These are phyloP conservation scores for Torulaspora delbrueckii DNA, from an alignment of 805 yeast genomes.

Conservation along the genomic window DNA sequence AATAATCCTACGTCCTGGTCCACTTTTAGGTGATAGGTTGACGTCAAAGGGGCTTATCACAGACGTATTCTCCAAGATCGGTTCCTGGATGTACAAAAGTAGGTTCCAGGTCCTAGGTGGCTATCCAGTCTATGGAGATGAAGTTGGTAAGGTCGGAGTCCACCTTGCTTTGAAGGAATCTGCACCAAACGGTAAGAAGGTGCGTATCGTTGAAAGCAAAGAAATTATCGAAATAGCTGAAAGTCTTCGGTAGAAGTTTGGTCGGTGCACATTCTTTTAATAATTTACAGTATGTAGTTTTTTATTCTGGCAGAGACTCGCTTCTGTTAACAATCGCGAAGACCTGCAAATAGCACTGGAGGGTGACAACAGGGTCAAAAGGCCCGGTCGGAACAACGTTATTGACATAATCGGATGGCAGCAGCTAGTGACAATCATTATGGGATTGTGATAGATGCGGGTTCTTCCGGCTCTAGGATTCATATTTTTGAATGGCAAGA, in stretches of 20 bases:
- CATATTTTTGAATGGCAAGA: conserved; percentile 80
- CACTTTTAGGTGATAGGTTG: conserved; percentile 59
- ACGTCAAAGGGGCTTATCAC: conserved; percentile 38
- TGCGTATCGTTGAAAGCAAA: conserved; percentile 29
- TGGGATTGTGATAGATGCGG: conserved; percentile 91
- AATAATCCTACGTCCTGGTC: conserved; percentile 75
- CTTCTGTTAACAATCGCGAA: not conserved
- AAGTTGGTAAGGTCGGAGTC: conserved; percentile 57
- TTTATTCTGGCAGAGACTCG: not conserved
- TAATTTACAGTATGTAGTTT: no score
- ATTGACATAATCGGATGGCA: not conserved
- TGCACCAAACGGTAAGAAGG: conserved; percentile 21
- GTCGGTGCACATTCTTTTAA: not conserved
- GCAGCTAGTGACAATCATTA: conserved; percentile 37
- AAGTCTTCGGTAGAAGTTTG: not conserved
- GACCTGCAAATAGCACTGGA: no score
- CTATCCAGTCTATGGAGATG: conserved; percentile 58
- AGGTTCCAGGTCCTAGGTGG: conserved; percentile 31
- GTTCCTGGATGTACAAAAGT: conserved; percentile 35
- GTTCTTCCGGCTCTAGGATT: conserved; percentile 89
- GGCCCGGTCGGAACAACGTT: no score
- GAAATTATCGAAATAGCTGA: conserved; percentile 29
- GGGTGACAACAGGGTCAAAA: no score
- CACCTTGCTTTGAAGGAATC: conserved; percentile 36
- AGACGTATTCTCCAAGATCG: conserved; percentile 33